Evolutionary conservation across 2,329 filamentous ascomycete genomes (phyloP).

Genomic region (Fusarium foetens): DNA sequence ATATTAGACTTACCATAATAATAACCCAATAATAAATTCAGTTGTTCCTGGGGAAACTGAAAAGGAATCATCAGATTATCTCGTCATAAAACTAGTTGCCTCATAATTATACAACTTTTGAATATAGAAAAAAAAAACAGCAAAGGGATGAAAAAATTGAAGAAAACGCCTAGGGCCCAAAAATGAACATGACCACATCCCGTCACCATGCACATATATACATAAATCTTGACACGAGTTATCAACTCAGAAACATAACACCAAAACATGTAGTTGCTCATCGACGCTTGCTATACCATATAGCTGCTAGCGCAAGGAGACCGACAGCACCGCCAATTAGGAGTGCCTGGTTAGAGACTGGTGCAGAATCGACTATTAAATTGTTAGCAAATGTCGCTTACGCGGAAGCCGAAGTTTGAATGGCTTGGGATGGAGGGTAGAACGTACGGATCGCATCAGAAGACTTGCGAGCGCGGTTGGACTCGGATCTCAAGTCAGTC

Average conservation of each 20-base stretch:
- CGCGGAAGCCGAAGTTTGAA: not conserved
- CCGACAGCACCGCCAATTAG: slow-evolving; percentile 51
- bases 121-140: not conserved
- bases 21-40: not conserved
- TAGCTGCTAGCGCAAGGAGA: slow-evolving; percentile 51
- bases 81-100: slow-evolving; percentile 15
- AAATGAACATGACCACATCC: slow-evolving; percentile 24
- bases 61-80: slow-evolving; percentile 7
- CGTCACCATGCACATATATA: slow-evolving; percentile 27
- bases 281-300: slow-evolving; percentile 51
- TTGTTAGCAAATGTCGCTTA: slow-evolving; percentile 35
- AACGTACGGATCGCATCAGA: slow-evolving; percentile 48
- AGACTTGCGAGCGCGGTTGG: slow-evolving; percentile 48
- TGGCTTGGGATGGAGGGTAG: slow-evolving; percentile 6
- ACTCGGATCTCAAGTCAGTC: slow-evolving; percentile 53
- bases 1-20: slow-evolving; percentile 11
- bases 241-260: slow-evolving; percentile 6
- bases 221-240: slow-evolving; percentile 19
- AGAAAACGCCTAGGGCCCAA: slow-evolving; percentile 31
- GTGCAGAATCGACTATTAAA: slow-evolving; percentile 46
- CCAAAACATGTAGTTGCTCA: slow-evolving; percentile 13
- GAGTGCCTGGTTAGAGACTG: slow-evolving; percentile 46
- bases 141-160: not conserved
- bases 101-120: slow-evolving; percentile 31
- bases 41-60: not conserved